Evolutionary conservation across 164 flowering plant species (phyloP).

Genomic region (Nymphaea thermarum): DNA sequence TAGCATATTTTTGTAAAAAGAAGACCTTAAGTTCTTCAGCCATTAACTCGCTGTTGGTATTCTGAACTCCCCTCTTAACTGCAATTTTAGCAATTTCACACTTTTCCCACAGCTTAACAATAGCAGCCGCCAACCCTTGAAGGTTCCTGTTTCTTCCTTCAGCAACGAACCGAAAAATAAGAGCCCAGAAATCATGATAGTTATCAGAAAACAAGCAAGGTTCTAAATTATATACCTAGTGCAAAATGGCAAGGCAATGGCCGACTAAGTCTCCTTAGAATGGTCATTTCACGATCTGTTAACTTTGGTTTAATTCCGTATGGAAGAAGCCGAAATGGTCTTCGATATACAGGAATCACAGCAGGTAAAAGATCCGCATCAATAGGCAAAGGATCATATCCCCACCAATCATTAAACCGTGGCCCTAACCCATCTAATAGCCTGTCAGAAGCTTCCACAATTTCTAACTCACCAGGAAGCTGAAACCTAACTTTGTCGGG

Average conservation of each 20-base stretch:
- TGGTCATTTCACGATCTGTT: slow-evolving; percentile 90
- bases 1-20: too few relatives aligned
- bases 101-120: slow-evolving; percentile 91
- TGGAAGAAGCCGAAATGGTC: slow-evolving; percentile 93
- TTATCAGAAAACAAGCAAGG: neutral
- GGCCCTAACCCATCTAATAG: slow-evolving; percentile 91
- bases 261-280: slow-evolving; percentile 67
- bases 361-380: slow-evolving; percentile 97
- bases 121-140: slow-evolving; percentile 85
- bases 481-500: slow-evolving; percentile 63
- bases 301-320: slow-evolving; percentile 69
- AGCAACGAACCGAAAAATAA: neutral
- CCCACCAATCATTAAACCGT: slow-evolving; percentile 97
- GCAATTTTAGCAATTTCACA: slow-evolving; percentile 94
- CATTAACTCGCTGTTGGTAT: slow-evolving; percentile 76
- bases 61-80: slow-evolving; percentile 92
- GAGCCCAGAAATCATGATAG: too few relatives aligned
- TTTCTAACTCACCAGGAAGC: slow-evolving; percentile 70
- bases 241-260: slow-evolving; percentile 91
- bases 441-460: slow-evolving; percentile 65
- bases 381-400: slow-evolving; percentile 82
- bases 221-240: slow-evolving; percentile 30
- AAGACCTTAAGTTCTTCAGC: slow-evolving; percentile 84
- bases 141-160: slow-evolving; percentile 82
- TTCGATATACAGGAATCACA: slow-evolving; percentile 61